A percentile compares a stretch with the other conserved stretches of the same genome.
phyloP scores from a whole-genome alignment of 1,284 basidiomycete species.

The Flammula alnicola region DNA sequence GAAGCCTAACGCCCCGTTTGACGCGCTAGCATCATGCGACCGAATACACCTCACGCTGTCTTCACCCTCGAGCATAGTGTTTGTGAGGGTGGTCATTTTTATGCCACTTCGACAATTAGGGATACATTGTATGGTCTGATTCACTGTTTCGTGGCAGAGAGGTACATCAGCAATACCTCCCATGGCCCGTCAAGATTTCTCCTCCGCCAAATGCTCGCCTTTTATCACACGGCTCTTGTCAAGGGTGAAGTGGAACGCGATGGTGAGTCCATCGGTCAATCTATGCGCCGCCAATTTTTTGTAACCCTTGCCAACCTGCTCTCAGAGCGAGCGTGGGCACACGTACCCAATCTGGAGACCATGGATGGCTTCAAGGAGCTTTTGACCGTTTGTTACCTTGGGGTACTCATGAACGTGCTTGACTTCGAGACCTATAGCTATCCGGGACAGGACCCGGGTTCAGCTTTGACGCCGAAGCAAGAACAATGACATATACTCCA shows the following conservation, averaged over 20 bases:
- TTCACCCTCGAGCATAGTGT: slow-evolving; percentile 5
- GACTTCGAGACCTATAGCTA: slow-evolving; percentile 9
- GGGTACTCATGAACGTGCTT: slow-evolving; percentile 6
- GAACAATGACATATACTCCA: too few relatives aligned
- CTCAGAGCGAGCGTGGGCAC: neutral
- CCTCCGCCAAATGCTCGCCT: slow-evolving; percentile 4
- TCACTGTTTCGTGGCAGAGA: slow-evolving; percentile 3
- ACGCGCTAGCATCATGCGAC: slow-evolving; percentile 13
- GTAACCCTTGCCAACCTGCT: too few relatives aligned
- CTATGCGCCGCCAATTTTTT: too few relatives aligned
- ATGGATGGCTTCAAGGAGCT: slow-evolving; percentile 5
- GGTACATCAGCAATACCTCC: slow-evolving; percentile 4
- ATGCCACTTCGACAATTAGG: neutral
- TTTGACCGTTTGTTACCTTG: slow-evolving; percentile 1
- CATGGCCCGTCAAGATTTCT: neutral
- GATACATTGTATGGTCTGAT: neutral
- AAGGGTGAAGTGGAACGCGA: neutral
- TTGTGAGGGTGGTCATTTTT: slow-evolving; percentile 11
- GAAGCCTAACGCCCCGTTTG: neutral
- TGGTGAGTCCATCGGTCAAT: neutral
- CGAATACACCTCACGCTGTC: slow-evolving; percentile 4
- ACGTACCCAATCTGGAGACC: slow-evolving; percentile 1
- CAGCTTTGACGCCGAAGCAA: too few relatives aligned
- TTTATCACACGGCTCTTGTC: slow-evolving; percentile 4
- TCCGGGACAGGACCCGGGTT: too few relatives aligned